Evolutionary conservation across 2,329 filamentous ascomycete species (phyloP), one percentile per base, ranked within the genome.

Genomic region (Stagonosporopsis chrysanthemi): DNA sequence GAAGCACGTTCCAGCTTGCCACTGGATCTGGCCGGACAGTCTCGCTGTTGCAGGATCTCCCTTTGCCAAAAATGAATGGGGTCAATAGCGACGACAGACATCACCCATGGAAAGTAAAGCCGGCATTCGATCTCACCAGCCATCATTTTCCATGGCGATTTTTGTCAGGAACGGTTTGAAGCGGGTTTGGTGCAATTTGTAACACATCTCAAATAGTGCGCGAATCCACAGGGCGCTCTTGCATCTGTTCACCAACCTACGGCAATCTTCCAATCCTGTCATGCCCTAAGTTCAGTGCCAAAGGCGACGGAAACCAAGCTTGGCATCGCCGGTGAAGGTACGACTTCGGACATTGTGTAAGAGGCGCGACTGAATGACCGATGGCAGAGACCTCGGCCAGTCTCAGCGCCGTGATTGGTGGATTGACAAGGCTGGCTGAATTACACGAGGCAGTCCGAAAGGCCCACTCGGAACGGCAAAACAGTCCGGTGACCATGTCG

Each of bases 101-200:
- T 5, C 64, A 67, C 38, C 57, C 68, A 9, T 73, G 71, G 63
- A 73, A 73, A 29, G 52, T 66, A 14, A 67, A 64, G 50, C 67
- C 71, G 1, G 52, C 64, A 3, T 64, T 73, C 38, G 72, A 75
- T 33, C 68, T 75, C 29, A 70, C 58, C 44, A 69, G 61, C 44
- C 67, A 62, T 28, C 69, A 73, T 12, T 75, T 75, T 44, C 67
- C 66, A 29, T 75, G 73, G 73, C 72, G 68, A 17, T 75, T 75
- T 42, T 36, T 75, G 14, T 67, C 71, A 49, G 73, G 73, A 2
- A 69, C 66, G 9, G 57, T 73, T 17, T 75, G 62, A 74, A 38
- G 28, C n/a, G 24, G 26, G 7, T 19, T 41, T 17, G n/a, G 22
- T 15, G 26, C 19, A 33, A 22, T n/a, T 9, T 35, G 22, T 28